Evolutionary conservation across 116 monocot genomes (phyloP).

Genomic region (Posidonia oceanica): DNA sequence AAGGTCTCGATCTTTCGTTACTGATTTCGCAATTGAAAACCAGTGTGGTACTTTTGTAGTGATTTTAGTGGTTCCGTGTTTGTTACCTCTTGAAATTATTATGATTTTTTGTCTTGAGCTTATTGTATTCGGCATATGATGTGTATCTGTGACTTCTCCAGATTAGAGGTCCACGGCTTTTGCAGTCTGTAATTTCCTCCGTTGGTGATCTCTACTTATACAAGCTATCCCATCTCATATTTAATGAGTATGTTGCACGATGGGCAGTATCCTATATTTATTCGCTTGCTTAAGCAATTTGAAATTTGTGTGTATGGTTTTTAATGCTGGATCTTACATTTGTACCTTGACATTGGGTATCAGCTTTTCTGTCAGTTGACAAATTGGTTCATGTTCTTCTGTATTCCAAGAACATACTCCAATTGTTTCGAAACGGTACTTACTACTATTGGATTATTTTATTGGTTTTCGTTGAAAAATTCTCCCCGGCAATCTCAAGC

Average conservation of each 20-base stretch:
- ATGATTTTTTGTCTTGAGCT: not conserved
- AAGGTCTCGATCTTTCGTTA: not conserved
- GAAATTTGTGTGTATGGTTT: too few species aligned
- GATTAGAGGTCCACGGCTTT: constrained; percentile 61
- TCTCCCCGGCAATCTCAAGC: constrained; percentile 15
- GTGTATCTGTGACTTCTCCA: constrained; percentile 7
- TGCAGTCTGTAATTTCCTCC: constrained; percentile 73
- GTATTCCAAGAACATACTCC: constrained; percentile 75
- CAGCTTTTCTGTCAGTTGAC: constrained; percentile 80
- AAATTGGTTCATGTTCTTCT: constrained; percentile 96
- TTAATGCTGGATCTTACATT: not conserved
- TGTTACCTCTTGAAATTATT: not conserved
- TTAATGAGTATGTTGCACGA: constrained; percentile 58
- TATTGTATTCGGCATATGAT: not conserved
- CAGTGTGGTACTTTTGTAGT: not conserved
- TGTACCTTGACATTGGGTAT: constrained; percentile 20
- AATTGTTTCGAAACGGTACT: constrained; percentile 82
- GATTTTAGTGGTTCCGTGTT: not conserved
- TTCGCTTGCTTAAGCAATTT: not conserved
- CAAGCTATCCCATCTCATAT: constrained; percentile 62
- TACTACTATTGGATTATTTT: constrained; percentile 51
- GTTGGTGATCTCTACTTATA: constrained; percentile 84
- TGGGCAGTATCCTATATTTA: constrained; percentile 75
- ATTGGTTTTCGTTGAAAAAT: constrained; percentile 49
- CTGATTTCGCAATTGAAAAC: not conserved